Evolutionary conservation across 108 stramenopile species (phyloP).

Genomic region (Nitzschia inconspicua): DNA sequence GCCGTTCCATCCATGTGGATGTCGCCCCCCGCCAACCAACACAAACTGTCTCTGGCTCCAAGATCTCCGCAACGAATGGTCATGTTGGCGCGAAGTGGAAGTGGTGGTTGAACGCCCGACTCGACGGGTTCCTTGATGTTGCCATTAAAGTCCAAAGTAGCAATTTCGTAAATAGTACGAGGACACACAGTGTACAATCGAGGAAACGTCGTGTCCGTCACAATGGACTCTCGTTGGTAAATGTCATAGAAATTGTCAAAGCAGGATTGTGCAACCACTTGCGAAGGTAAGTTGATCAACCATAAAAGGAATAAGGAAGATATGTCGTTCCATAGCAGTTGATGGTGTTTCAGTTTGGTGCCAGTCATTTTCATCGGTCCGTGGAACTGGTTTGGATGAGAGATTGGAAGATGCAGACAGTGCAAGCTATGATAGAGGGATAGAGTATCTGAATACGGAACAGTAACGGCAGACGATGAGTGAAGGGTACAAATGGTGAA

Average conservation of each 20-base stretch:
- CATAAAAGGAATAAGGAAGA: no score
- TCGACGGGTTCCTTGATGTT: conserved; percentile 3
- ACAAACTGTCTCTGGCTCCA: conserved; percentile 26
- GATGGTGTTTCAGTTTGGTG: no score
- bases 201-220: conserved; percentile 20
- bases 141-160: conserved; percentile 21
- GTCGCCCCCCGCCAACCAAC: conserved; percentile 37
- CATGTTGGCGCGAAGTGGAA: conserved; percentile 41
- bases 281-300: no score
- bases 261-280: conserved; percentile 23
- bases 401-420: no score
- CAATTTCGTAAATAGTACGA: conserved; percentile 13
- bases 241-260: conserved; percentile 22
- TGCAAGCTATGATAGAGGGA: no score
- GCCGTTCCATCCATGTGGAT: conserved; percentile 41
- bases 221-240: conserved; percentile 6
- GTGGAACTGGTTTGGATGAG: no score
- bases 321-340: no score
- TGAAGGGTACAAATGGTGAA: no score
- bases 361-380: no score
- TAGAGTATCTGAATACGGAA: no score
- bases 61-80: conserved; percentile 34
- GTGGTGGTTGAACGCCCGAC: conserved; percentile 1
- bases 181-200: conserved; percentile 33
- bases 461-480: no score